A percentile compares a stretch with the other conserved stretches of the same genome.
Evolutionary conservation across 768 basidiomycete species (phyloP).

Genomic region (Xanthoconium stramineum): DNA sequence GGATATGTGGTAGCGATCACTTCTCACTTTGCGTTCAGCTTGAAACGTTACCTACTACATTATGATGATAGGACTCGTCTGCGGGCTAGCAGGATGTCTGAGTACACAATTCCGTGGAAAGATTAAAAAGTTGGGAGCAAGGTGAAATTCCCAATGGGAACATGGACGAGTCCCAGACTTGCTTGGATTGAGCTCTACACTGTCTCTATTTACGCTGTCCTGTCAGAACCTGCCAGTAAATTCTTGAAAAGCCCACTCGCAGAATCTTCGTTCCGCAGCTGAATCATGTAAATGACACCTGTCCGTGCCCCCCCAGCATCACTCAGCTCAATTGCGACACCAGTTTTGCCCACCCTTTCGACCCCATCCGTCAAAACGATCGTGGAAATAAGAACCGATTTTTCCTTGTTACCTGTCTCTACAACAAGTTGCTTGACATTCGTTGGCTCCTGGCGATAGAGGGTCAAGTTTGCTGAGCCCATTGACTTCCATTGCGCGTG

Average conservation of each 20-base stretch:
- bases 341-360: slow-evolving; percentile 97
- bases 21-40: slow-evolving; percentile 73
- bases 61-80: slow-evolving; percentile 2
- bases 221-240: slow-evolving; percentile 83
- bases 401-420: slow-evolving; percentile 74
- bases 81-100: slow-evolving; percentile 12
- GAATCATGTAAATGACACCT: slow-evolving; percentile 96
- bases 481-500: slow-evolving; percentile 98
- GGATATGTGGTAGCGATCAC: slow-evolving; percentile 85
- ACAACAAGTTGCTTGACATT: slow-evolving; percentile 97
- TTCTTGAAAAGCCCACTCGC: slow-evolving; percentile 84
- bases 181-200: background rate
- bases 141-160: background rate
- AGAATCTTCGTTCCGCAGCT: slow-evolving; percentile 83
- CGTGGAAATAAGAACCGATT: slow-evolving; percentile 84
- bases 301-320: slow-evolving; percentile 82
- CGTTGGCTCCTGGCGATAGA: slow-evolving; percentile 82
- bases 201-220: slow-evolving; percentile 35
- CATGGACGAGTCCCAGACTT: background rate
- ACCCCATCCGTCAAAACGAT: slow-evolving; percentile 96
- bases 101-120: background rate
- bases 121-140: background rate
- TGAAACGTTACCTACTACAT: slow-evolving; percentile 12
- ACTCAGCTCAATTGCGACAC: slow-evolving; percentile 93
- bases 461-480: slow-evolving; percentile 80